These are phyloP conservation scores for Epichloe hybrida DNA, from an alignment of 2,329 filamentous ascomycete genomes.

Conservation along the genomic window DNA sequence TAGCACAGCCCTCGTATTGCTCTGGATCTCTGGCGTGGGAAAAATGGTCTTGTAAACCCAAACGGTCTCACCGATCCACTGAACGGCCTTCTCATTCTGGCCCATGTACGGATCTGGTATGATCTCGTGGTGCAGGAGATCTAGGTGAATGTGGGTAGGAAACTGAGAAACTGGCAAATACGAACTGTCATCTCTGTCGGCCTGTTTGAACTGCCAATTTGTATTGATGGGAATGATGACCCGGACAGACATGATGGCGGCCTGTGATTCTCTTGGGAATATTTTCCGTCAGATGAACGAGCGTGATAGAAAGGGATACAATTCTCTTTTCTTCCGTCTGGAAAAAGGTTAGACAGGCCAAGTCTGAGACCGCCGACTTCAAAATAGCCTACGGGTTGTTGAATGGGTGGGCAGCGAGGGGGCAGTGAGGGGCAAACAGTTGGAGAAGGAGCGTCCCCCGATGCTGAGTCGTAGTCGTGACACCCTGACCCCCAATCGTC, in stretches of 20 bases:
- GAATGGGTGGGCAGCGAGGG: background rate
- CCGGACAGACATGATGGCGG: slow-evolving; percentile 30
- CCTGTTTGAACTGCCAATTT: slow-evolving; percentile 49
- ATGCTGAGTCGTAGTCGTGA: no score
- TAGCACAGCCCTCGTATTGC: slow-evolving; percentile 38
- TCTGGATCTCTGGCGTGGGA: slow-evolving; percentile 25
- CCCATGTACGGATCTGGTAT: slow-evolving; percentile 60
- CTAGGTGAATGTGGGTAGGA: slow-evolving; percentile 54
- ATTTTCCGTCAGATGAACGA: background rate
- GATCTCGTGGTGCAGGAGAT: slow-evolving; percentile 46
- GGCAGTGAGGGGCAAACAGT: background rate
- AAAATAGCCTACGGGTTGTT: background rate
- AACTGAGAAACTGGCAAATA: slow-evolving; percentile 48
- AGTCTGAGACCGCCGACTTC: background rate
- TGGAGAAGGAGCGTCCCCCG: background rate
- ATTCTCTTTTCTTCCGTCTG: background rate
- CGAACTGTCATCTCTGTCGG: slow-evolving; percentile 32
- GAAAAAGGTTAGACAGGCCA: background rate
- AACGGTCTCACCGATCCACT: slow-evolving; percentile 60
- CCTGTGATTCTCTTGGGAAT: background rate
- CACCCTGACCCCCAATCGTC: background rate
- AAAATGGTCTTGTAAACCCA: slow-evolving; percentile 61
- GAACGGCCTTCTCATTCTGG: slow-evolving; percentile 60
- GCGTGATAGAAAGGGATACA: no score
- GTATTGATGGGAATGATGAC: slow-evolving; percentile 37